Base-by-base conservation (phyloP, 2,329 filamentous ascomycete species). In the Coniochaeta sp. region DNA sequence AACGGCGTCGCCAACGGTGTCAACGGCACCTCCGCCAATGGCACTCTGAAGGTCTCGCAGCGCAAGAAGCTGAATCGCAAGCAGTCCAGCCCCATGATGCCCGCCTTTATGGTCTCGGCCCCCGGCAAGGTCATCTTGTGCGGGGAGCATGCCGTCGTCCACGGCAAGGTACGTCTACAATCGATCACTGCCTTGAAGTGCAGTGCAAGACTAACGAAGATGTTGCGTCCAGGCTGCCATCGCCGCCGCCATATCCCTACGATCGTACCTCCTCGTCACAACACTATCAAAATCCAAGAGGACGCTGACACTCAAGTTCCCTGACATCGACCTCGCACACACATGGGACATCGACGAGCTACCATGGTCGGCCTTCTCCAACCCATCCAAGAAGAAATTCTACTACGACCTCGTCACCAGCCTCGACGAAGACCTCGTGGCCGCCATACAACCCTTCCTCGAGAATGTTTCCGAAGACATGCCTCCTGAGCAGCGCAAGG, bases 81-180 rank as follows among this genome's bases (percentile, higher is more conserved):
- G 60, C 70, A 75, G 55, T 85, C 82, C 10, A 81, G 72, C 52
- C 82, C 82, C 3, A 82, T 86, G 82, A 82, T 94, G 71, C 91
- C 92, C 40, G 76, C 91, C 55, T 99, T 99, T 67, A 96, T 99
- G 89, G 91, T 97, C 52, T 97, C 94, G 14, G 92, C 95, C 2
- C 94, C 94, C 0, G 95, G 92, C 57, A 99, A 99, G 69, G 94
- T 96, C 65, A 99, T 99, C 67, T 89, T 97, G 50, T 97, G 92
- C 71, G 94, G 94, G 59, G 94, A 99, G 69, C 94, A 99, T 73
- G 88, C 94, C 2, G 94, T 97, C n/a, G 94, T 99, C 18, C 84
- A 99, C 65, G 91, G 91, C 65, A 97, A 96, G 81, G 87, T 89
- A 72, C 52, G 71, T 60, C n/a, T 38, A 20, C 6, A 24, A 30